Conservation (phyloP, 2,329 filamentous ascomycete genomes). For the Colletotrichum sidae region DNA sequence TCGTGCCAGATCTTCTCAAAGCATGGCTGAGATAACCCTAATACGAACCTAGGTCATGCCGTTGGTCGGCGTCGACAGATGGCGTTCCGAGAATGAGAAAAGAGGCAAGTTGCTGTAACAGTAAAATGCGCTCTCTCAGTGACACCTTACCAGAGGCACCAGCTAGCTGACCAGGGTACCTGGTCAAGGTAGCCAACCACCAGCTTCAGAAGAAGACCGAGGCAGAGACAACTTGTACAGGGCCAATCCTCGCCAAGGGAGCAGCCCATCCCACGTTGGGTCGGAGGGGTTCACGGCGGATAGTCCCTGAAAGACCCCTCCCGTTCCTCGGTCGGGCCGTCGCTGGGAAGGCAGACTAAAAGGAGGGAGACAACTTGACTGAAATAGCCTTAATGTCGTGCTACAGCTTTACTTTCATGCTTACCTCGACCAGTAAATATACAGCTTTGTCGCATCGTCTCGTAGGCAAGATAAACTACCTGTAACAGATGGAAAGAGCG, state of each 20-base stretch:
- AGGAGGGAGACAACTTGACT: no score
- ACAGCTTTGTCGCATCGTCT: no score
- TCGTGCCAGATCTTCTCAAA: no score
- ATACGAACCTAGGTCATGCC: neutral
- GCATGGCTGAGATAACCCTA: no score
- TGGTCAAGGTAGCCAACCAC: neutral
- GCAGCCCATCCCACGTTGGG: conserved; percentile 18
- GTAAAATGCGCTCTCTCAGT: no score
- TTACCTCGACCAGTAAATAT: no score
- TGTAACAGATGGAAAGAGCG: no score
- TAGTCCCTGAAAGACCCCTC: conserved; percentile 28
- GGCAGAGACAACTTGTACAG: neutral
- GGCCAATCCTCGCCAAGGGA: conserved; percentile 25
- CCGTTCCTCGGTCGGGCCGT: conserved; percentile 19
- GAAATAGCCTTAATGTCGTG: no score
- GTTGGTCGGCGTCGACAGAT: neutral
- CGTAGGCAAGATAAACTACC: no score
- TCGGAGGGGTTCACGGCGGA: conserved; percentile 26
- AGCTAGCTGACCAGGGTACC: neutral
- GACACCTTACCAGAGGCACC: no score
- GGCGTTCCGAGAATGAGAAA: neutral
- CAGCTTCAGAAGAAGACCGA: neutral
- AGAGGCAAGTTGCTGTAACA: no score
- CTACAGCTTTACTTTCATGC: no score
- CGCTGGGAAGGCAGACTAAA: neutral